Evolutionary conservation across 352 stramenopile species (phyloP).

Genomic region (Globisporangium camurandrum): DNA sequence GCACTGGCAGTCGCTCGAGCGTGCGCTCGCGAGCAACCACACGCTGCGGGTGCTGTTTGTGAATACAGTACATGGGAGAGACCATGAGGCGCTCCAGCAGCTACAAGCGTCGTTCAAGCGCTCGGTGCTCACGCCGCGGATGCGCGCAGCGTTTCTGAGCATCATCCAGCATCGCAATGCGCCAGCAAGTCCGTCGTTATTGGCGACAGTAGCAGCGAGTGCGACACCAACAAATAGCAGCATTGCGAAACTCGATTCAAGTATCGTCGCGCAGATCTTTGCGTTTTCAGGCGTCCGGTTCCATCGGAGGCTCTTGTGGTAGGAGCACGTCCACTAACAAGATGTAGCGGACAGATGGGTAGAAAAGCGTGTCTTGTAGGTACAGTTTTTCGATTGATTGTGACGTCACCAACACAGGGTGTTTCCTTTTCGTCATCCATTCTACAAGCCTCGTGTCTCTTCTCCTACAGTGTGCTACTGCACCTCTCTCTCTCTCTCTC

Average conservation of each 20-base stretch:
- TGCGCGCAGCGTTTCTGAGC: conserved; percentile 23
- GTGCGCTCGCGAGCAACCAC: not conserved
- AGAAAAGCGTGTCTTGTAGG: too few species aligned
- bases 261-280: conserved; percentile 3
- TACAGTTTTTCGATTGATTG: too few species aligned
- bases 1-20: not conserved
- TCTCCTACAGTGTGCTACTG: too few species aligned
- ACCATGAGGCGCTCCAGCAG: not conserved
- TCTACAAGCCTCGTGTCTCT: too few species aligned
- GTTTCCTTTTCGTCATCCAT: too few species aligned
- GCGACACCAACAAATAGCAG: too few species aligned
- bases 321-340: too few species aligned
- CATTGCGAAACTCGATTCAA: not conserved
- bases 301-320: not conserved
- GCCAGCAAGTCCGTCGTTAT: not conserved
- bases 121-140: conserved; percentile 6
- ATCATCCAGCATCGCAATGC: conserved; percentile 12
- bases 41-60: conserved; percentile 3
- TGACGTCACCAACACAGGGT: too few species aligned
- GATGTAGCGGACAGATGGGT: too few species aligned
- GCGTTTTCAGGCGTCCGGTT: conserved; percentile 6
- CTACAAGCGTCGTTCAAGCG: conserved; percentile 13
- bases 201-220: not conserved
- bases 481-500: too few species aligned
- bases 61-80: not conserved